Conservation (phyloP, 805 yeast species). For the Myxozyma nipponensis region DNA sequence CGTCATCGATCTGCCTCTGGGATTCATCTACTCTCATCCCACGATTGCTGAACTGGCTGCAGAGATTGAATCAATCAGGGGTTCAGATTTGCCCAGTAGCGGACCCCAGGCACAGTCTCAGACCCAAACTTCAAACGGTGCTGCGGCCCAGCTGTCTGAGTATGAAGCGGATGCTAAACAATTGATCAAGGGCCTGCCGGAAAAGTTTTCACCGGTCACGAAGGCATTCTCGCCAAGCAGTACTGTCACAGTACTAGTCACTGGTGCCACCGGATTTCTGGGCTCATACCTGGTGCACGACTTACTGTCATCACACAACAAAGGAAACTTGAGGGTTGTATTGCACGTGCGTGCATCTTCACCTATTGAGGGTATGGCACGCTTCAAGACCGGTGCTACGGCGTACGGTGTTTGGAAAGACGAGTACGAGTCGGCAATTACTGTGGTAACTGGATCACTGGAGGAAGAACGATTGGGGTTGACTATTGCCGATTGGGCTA, state of each 20-base stretch:
- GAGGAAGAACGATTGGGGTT: constrained; percentile 71
- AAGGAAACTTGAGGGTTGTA: constrained; percentile 53
- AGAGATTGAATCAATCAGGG: constrained; percentile 58
- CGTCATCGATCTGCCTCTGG: constrained; percentile 79
- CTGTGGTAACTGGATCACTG: constrained; percentile 79
- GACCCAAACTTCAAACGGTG: not conserved
- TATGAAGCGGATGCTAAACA: constrained; percentile 74
- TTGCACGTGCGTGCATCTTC: constrained; percentile 90
- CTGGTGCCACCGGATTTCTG: constrained; percentile 95
- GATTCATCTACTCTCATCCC: constrained; percentile 84
- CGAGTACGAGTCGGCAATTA: constrained; percentile 52
- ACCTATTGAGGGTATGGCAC: constrained; percentile 63
- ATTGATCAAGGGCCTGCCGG: constrained; percentile 43
- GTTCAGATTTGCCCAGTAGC: constrained; percentile 48
- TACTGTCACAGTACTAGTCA: constrained; percentile 65
- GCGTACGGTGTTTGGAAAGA: constrained; percentile 82
- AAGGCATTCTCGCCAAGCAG: constrained; percentile 38
- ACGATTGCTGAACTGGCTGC: constrained; percentile 74
- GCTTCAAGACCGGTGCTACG: constrained; percentile 69
- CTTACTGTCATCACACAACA: constrained; percentile 43
- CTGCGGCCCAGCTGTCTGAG: constrained; percentile 36
- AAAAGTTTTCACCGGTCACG: constrained; percentile 46
- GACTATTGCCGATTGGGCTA: constrained; percentile 51
- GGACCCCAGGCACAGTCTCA: constrained; percentile 31
- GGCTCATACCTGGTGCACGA: constrained; percentile 87